Percentiles rank a stretch among this genome's conserved stretches.
phyloP scores from a whole-genome alignment of 2,329 filamentous ascomycete species.

The Talaromyces sp. region DNA sequence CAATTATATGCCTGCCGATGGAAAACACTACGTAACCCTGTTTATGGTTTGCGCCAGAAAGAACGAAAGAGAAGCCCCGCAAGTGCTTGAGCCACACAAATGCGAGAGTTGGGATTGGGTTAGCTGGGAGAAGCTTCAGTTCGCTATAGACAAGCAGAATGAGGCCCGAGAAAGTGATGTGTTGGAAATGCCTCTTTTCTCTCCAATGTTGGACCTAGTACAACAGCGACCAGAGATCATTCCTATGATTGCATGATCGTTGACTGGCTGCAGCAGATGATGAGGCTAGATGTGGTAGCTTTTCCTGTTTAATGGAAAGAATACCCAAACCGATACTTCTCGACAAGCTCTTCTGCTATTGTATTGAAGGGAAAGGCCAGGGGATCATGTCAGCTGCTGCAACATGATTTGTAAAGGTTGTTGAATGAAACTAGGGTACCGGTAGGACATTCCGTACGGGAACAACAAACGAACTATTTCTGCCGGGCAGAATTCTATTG shows the following conservation, averaged over 20 bases:
- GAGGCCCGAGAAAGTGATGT: constrained; percentile 28
- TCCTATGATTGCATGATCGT: constrained; percentile 19
- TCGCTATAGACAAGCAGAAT: constrained; percentile 32
- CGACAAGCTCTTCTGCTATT: no score
- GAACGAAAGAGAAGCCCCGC: constrained; percentile 49
- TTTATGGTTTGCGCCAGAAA: constrained; percentile 58
- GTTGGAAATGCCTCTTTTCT: constrained; percentile 40
- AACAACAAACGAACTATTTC: not conserved
- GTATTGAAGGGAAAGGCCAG: not conserved
- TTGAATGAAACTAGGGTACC: not conserved
- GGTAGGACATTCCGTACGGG: no score
- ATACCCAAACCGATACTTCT: not conserved
- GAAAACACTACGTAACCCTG: constrained; percentile 71
- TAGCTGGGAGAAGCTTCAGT: constrained; percentile 47
- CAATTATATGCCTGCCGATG: constrained; percentile 57
- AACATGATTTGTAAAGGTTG: not conserved
- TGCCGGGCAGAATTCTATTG: not conserved
- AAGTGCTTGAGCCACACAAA: constrained; percentile 56
- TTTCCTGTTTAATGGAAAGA: not conserved
- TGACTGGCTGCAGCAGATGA: not conserved
- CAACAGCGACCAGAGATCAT: constrained; percentile 36
- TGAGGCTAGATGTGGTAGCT: not conserved
- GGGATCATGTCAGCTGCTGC: not conserved
- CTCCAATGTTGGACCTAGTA: constrained; percentile 48
- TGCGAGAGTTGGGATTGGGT: constrained; percentile 56